Percentiles rank a stretch among this genome's conserved stretches.
phyloP scores from a whole-genome alignment of 2,329 filamentous ascomycete species.

The Epicoccum sorghinum region DNA sequence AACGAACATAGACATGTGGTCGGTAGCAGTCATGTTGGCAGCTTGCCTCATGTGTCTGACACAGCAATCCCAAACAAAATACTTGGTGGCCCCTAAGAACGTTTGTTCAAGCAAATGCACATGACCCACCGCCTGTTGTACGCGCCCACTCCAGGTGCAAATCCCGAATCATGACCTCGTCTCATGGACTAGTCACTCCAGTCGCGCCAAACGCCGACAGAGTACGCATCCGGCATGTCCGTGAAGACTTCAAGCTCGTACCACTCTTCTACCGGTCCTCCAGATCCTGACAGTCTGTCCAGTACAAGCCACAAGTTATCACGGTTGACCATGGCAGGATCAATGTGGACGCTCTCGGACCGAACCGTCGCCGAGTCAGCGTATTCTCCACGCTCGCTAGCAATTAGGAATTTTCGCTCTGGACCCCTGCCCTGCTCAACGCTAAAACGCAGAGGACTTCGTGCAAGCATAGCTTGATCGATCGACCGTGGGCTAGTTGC shows the following conservation, averaged over 20 bases:
- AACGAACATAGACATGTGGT: constrained; percentile 3
- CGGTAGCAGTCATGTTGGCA: constrained; percentile 3
- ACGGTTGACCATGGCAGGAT: constrained; percentile 61
- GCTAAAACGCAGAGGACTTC: constrained; percentile 68
- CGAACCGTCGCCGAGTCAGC: constrained; percentile 71
- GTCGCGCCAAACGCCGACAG: constrained; percentile 53
- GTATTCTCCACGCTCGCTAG: constrained; percentile 76
- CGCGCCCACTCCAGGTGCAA: constrained; percentile 13
- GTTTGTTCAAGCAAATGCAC: constrained; percentile 5
- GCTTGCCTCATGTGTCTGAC: not conserved
- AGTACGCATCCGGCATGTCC: constrained; percentile 53
- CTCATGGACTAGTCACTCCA: constrained; percentile 46
- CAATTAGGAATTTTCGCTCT: constrained; percentile 67
- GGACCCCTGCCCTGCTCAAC: constrained; percentile 76
- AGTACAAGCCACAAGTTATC: constrained; percentile 79
- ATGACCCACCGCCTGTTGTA: constrained; percentile 14
- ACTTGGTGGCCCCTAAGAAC: not conserved
- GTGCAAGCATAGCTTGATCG: constrained; percentile 37
- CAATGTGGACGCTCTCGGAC: constrained; percentile 76
- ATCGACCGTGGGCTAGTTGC: constrained; percentile 35
- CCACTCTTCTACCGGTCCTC: constrained; percentile 53
- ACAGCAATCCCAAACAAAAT: not conserved
- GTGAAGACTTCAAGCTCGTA: constrained; percentile 58
- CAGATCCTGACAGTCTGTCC: constrained; percentile 72
- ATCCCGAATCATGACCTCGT: constrained; percentile 18